phyloP scores from a whole-genome alignment of 208 protist species.

The Trichomonas tenax region DNA sequence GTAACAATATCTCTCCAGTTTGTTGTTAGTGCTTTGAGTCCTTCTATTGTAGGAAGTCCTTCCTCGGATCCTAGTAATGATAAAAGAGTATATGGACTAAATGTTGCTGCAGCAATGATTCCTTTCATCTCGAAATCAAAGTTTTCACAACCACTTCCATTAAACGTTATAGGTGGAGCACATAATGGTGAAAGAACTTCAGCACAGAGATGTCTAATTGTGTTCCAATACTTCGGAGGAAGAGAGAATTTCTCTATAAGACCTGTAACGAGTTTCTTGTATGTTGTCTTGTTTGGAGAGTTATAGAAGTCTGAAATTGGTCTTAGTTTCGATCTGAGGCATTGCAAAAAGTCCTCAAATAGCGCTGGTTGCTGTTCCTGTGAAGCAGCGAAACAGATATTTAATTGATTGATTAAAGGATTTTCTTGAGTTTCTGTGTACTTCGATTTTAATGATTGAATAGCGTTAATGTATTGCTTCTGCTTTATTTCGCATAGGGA shows the following conservation, averaged over 20 bases:
- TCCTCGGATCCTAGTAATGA: background rate
- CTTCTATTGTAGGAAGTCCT: background rate
- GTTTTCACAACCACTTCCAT: background rate
- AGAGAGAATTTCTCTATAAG: background rate
- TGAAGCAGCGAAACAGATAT: background rate
- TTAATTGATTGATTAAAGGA: background rate
- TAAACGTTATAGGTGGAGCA: background rate
- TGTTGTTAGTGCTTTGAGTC: background rate
- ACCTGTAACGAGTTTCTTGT: background rate
- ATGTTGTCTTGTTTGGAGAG: background rate
- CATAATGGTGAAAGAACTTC: background rate
- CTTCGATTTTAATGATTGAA: background rate
- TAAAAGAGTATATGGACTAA: background rate
- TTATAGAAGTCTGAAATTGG: background rate
- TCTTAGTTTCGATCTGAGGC: background rate
- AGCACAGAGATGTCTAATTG: background rate
- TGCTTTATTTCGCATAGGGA: background rate
- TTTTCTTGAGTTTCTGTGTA: background rate
- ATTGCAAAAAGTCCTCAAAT: background rate
- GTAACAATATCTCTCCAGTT: background rate
- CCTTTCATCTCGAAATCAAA: background rate
- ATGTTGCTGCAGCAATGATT: background rate
- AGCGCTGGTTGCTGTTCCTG: background rate
- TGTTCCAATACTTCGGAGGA: background rate
- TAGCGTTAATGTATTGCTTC: background rate